Evolutionary conservation across 2,329 filamentous ascomycete species (phyloP), one percentile per base, ranked within the genome.

Genomic region (Aureobasidium sp.): DNA sequence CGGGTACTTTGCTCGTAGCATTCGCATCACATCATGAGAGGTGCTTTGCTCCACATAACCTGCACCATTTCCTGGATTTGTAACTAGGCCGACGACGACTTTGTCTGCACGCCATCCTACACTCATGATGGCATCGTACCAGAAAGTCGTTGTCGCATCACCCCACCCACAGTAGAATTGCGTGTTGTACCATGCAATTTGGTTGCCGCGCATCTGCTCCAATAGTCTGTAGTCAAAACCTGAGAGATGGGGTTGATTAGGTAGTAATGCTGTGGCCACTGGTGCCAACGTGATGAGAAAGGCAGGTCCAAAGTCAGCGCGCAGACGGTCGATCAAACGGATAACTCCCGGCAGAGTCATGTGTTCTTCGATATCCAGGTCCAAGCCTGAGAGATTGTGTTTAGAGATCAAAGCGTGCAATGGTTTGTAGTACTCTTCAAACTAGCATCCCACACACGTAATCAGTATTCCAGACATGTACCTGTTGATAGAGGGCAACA

Each of bases 141-240:
- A 79, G 26, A 71, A 69, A 2, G 78, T 78, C 15, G 73, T 79
- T 32, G 80, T 76, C 1, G 86, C 84, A 53, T 85, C 84, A 9
- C 90, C 90, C 87, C 90, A 97, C 1, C 91, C 91, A 71, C 89
- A 94, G 79, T 97, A 97, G 75, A 96, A 96, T 71, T 97, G 92
- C 6, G 87, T 82, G 71, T 96, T 96, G 74, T 96, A 96, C 85
- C 91, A 97, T 2, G 82, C 81, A 32, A 96, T 88, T 47, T 87
- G 81, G 17, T 74, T 74, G 0, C 87, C 87, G 6, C 84, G 80
- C 73, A 84, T 81, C 12, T 81, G 79, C 71, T 96, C 90, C 2
- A 97, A 81, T 12, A 85, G 79, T 48, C 85, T 80, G 74, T 96
- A 96, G 71, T 85, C 82, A 73, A 96, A 96, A 0, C 92, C 92